Conservation (phyloP, 371 early-diverging fungal genomes). For the Cokeromyces recurvatus region DNA sequence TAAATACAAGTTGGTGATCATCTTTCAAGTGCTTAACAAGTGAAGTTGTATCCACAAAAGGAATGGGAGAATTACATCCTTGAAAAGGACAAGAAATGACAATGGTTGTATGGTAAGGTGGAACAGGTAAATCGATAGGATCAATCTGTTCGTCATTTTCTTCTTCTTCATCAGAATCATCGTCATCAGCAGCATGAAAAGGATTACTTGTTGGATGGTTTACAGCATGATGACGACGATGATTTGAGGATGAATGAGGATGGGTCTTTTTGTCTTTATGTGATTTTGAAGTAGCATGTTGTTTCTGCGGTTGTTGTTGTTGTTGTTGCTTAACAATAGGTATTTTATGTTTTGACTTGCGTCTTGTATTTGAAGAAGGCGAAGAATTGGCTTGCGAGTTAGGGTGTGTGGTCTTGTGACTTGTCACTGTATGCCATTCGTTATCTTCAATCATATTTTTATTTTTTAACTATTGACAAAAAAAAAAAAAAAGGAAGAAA, state of each 20-base stretch:
- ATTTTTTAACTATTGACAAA: too few relatives aligned
- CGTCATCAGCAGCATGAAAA: constrained; percentile 30
- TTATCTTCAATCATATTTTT: constrained; percentile 23
- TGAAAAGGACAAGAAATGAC: constrained; percentile 53
- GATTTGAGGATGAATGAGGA: not conserved
- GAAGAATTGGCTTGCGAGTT: not conserved
- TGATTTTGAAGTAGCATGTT: not conserved
- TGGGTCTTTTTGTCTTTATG: not conserved
- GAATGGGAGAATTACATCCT: constrained; percentile 43
- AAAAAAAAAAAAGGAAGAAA: too few relatives aligned
- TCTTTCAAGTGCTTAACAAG: constrained; percentile 64
- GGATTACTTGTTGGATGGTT: constrained; percentile 1
- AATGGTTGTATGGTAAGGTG: constrained; percentile 62
- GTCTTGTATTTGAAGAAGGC: not conserved
- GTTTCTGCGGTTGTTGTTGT: too few relatives aligned
- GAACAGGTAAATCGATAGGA: constrained; percentile 42
- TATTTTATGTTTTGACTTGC: constrained; percentile 5
- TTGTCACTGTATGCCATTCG: constrained; percentile 31
- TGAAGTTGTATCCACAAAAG: constrained; percentile 62
- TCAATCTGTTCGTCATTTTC: constrained; percentile 43
- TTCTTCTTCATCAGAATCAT: constrained; percentile 42
- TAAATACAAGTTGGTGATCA: constrained; percentile 63
- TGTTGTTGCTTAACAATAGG: not conserved
- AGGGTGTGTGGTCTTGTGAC: not conserved
- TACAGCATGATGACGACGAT: not conserved